A percentile compares a stretch with the other conserved stretches of the same genome.
Conservation (phyloP, 805 yeast species). For the Candida schatavii region DNA sequence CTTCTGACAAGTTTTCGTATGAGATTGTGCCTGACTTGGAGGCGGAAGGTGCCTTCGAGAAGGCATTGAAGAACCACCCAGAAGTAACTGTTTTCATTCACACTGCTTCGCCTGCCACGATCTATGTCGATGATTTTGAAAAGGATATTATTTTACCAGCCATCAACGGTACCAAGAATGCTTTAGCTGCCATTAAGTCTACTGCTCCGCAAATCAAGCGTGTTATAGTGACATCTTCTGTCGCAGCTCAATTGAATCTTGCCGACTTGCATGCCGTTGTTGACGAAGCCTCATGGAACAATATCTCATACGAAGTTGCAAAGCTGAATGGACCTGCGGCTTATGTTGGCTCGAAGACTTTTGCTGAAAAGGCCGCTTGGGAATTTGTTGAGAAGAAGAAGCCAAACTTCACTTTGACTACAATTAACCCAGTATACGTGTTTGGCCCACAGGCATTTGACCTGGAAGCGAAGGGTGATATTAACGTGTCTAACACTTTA, state of each 20-base stretch:
- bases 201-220: too few species aligned
- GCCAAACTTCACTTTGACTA: constrained; percentile 33
- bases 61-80: constrained; percentile 17
- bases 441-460: too few species aligned
- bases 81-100: constrained; percentile 26
- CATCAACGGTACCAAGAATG: constrained; percentile 48
- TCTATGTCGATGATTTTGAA: constrained; percentile 40
- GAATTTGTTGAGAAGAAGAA: constrained; percentile 22
- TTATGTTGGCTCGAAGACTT: constrained; percentile 39
- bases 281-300: constrained; percentile 39
- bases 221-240: constrained; percentile 55
- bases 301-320: constrained; percentile 35
- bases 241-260: constrained; percentile 31
- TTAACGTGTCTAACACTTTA: constrained; percentile 40
- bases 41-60: constrained; percentile 20
- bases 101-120: constrained; percentile 36
- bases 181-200: constrained; percentile 42
- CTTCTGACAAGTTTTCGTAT: constrained; percentile 13
- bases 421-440: constrained; percentile 55
- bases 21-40: constrained; percentile 17
- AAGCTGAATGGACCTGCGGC: constrained; percentile 32
- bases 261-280: constrained; percentile 26
- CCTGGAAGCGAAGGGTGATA: constrained; percentile 20
- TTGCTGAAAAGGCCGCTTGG: constrained; percentile 35
- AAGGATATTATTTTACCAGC: too few species aligned